Evolutionary conservation across 106 monocot species (phyloP).

Genomic region (Allium sativum): DNA sequence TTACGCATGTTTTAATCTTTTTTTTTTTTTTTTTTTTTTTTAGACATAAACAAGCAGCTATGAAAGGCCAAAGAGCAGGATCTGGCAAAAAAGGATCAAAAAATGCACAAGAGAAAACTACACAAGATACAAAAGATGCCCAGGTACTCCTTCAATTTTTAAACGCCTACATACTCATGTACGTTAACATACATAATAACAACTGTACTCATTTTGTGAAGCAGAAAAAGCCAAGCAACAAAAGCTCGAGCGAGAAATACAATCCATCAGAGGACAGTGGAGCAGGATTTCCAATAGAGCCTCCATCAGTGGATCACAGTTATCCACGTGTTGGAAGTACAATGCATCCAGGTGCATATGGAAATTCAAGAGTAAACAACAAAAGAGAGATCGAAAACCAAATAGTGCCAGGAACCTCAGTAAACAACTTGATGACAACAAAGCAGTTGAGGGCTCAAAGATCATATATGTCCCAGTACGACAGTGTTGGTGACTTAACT

Average conservation of each 20-base stretch:
- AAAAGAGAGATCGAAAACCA: slow-evolving; percentile 7
- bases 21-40: not conserved
- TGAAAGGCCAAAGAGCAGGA: slow-evolving; percentile 17
- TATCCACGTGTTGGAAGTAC: slow-evolving; percentile 16
- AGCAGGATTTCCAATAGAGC: slow-evolving; percentile 20
- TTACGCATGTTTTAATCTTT: too few species aligned
- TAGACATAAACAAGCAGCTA: slow-evolving; percentile 39
- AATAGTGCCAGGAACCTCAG: slow-evolving; percentile 5
- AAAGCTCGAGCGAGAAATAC: slow-evolving; percentile 43
- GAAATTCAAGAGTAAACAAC: slow-evolving; percentile 19
- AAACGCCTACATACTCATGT: too few species aligned
- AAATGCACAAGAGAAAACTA: slow-evolving; percentile 10
- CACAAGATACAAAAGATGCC: slow-evolving; percentile 10
- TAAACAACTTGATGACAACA: slow-evolving; percentile 14
- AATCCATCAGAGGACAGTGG: slow-evolving; percentile 27
- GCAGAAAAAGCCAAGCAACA: slow-evolving; percentile 24
- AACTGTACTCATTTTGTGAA: not conserved
- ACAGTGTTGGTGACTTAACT: slow-evolving; percentile 13
- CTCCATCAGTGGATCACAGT: slow-evolving; percentile 13
- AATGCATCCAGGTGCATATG: slow-evolving; percentile 16
- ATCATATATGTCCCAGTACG: slow-evolving; percentile 18
- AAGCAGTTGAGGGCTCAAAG: slow-evolving; percentile 26
- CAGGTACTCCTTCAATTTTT: slow-evolving; percentile 6
- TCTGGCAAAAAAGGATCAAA: slow-evolving; percentile 15
- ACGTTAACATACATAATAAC: too few species aligned